phyloP scores from a whole-genome alignment of 2,329 filamentous ascomycete species.

The Diaporthe sp. region DNA sequence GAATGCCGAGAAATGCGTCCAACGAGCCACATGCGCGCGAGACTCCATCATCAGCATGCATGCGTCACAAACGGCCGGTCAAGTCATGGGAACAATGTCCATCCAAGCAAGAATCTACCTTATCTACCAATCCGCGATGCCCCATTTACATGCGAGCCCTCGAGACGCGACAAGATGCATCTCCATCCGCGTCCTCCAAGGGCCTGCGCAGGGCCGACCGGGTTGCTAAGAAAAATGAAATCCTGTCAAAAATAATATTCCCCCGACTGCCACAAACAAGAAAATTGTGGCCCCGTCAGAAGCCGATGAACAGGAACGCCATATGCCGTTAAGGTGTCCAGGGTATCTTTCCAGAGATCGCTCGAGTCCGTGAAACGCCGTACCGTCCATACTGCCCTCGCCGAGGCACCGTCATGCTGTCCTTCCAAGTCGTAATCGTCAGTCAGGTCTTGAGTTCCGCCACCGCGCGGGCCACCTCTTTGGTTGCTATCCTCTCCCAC shows the following conservation, averaged over 20 bases:
- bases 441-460: slow-evolving; percentile 66
- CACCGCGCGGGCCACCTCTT: slow-evolving; percentile 84
- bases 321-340: slow-evolving; percentile 36
- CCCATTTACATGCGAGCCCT: slow-evolving; percentile 33
- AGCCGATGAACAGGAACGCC: slow-evolving; percentile 38
- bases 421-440: slow-evolving; percentile 49
- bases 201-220: slow-evolving; percentile 18
- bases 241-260: slow-evolving; percentile 26
- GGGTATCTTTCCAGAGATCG: slow-evolving; percentile 46
- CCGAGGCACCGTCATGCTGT: slow-evolving; percentile 38
- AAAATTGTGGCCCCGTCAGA: slow-evolving; percentile 31
- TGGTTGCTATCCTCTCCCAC: slow-evolving; percentile 82
- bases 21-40: not conserved
- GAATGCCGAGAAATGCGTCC: slow-evolving; percentile 7
- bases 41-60: slow-evolving; percentile 1
- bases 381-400: slow-evolving; percentile 35
- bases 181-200: slow-evolving; percentile 3
- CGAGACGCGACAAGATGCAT: slow-evolving; percentile 27
- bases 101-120: slow-evolving; percentile 35
- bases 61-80: slow-evolving; percentile 8
- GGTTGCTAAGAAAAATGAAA: slow-evolving; percentile 31
- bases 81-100: slow-evolving; percentile 25
- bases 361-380: slow-evolving; percentile 42
- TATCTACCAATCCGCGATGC: slow-evolving; percentile 34
- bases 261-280: slow-evolving; percentile 32